A percentile compares a stretch with the other conserved stretches of the same genome.
Conservation (phyloP, 1,284 basidiomycete species). For the Puccinia hordei region DNA sequence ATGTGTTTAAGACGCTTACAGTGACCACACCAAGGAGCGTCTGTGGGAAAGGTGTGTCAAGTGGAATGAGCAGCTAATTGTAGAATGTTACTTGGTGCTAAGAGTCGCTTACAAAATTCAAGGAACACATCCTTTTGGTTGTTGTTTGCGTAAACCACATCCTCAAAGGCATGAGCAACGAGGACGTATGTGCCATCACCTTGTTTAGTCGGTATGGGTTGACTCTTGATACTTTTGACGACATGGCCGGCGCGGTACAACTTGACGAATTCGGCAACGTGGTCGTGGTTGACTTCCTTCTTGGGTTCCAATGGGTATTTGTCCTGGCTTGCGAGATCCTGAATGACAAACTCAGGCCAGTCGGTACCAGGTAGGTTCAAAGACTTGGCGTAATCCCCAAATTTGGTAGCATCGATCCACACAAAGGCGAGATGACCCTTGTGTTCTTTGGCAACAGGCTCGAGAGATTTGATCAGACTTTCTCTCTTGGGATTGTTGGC, state of each 20-base stretch:
- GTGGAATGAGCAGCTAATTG: background rate
- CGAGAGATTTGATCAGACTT: constrained; percentile 70
- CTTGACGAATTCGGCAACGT: constrained; percentile 68
- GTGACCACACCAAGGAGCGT: constrained; percentile 82
- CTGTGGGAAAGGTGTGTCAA: constrained; percentile 62
- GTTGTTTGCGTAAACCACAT: constrained; percentile 71
- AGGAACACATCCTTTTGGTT: constrained; percentile 86
- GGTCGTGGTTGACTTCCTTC: constrained; percentile 65
- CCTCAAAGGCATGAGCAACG: constrained; percentile 86
- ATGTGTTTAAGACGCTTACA: constrained; percentile 94
- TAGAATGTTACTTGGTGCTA: background rate
- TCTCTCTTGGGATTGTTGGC: constrained; percentile 70
- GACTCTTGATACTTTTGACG: constrained; percentile 83
- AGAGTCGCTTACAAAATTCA: constrained; percentile 65
- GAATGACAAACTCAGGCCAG: constrained; percentile 93
- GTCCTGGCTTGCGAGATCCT: constrained; percentile 77
- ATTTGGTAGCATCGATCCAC: constrained; percentile 95
- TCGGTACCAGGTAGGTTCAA: constrained; percentile 81
- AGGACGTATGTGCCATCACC: constrained; percentile 79
- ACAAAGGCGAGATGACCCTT: constrained; percentile 94
- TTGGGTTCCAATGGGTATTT: constrained; percentile 84
- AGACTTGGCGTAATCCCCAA: constrained; percentile 90
- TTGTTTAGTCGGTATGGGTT: constrained; percentile 80
- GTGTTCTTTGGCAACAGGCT: constrained; percentile 75
- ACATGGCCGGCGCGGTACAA: constrained; percentile 74